Percentiles rank a stretch among this genome's conserved stretches.
Evolutionary conservation across 306 rosid genomes (phyloP).

Genomic region (Hippophae gyantsensis): DNA sequence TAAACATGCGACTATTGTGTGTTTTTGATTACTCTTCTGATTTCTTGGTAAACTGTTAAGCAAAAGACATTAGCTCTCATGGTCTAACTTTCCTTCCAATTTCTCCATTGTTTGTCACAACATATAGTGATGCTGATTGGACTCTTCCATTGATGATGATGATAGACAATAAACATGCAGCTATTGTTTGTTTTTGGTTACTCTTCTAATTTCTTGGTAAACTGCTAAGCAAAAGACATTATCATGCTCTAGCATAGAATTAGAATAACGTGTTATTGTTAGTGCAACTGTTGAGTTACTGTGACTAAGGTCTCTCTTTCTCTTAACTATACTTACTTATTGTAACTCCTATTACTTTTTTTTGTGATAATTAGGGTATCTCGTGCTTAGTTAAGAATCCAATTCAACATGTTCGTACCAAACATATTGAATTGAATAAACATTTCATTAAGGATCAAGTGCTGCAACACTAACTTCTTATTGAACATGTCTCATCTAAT

Average conservation of each 20-base stretch:
- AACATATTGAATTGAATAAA: neutral
- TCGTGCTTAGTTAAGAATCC: neutral
- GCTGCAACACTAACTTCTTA: too few relatives aligned
- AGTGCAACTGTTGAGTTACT: neutral
- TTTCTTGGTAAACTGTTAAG: neutral
- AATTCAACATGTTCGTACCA: neutral
- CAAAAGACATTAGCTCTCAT: too few relatives aligned
- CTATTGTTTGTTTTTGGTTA: too few relatives aligned
- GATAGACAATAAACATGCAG: too few relatives aligned
- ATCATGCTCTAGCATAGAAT: neutral
- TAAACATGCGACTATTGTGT: neutral
- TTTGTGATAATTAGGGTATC: neutral
- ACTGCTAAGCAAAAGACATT: neutral
- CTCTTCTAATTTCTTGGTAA: too few relatives aligned
- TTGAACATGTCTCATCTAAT: too few relatives aligned
- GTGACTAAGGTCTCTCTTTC: neutral
- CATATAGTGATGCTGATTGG: too few relatives aligned
- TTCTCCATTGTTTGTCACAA: too few relatives aligned
- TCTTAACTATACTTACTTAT: neutral
- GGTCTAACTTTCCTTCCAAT: too few relatives aligned
- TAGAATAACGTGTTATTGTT: neutral
- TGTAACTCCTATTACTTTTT: neutral
- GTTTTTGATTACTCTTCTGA: neutral
- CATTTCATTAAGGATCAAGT: neutral
- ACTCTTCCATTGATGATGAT: too few relatives aligned